Base-by-base conservation (phyloP, 495 filamentous ascomycete species). In the Penicillium roqueforti region DNA sequence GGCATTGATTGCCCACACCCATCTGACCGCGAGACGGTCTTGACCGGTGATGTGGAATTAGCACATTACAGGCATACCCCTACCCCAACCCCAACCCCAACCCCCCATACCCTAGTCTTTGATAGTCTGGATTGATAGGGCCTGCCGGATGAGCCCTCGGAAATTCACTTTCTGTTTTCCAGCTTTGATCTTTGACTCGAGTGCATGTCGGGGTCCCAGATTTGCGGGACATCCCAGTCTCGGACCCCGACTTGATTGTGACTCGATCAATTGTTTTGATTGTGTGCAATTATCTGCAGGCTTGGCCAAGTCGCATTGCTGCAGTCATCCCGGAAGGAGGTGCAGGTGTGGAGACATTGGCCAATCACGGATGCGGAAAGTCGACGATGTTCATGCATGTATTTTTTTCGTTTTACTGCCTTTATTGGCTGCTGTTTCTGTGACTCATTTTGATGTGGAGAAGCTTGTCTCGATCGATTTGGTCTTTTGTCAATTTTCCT, bases 391-490 rank as follows among this genome's bases (percentile, higher is more conserved):
- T 56, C 41, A 47, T 61, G 61, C 53, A 61, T 61, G 50, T 39
- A 8, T 31, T 46, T 18, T 28, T 3, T 22, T 47, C 43, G 31
- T 47, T 18, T n/a, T 47, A n/a, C 51, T 47, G 51, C 31, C 32
- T 47, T 60, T 41, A 62, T 60, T 62, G 60, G 53, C 34, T 38
- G 11, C 44, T 52, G 23, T n/a, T 18, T 11, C 14, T 51, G 53
- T 62, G 60, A 62, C 60, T 62, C 60, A 62, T 39, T 51, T 29
- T 14, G 42, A 44, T 48, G 45, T 53, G 53, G 56, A 54, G 56
- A 62, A 43, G 38, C 39, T 53, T 53, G 29, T 23, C 18, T 19
- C 9, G 16, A 53, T 19, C 44, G 29, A 48, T 60, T 9, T 25
- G 39, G 25, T 19, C 11, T 18, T 39, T 44, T 42, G 9, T n/a